phyloP scores from a whole-genome alignment of 495 filamentous ascomycete genomes.

The Elasticomyces elasticus region DNA sequence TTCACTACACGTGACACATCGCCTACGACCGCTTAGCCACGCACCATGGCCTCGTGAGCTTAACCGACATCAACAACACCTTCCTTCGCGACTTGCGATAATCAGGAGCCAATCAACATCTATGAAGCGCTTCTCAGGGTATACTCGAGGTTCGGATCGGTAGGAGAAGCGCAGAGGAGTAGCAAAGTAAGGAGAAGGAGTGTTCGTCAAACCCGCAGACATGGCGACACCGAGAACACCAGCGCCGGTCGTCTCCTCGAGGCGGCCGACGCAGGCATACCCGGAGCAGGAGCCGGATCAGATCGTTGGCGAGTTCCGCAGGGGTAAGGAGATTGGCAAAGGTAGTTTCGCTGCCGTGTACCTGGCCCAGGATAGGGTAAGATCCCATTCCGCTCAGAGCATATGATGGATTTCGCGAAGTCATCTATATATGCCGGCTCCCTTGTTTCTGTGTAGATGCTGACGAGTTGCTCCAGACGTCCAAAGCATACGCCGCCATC shows the following conservation, averaged over 20 bases:
- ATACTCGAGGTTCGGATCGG: background rate
- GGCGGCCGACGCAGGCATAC: slow-evolving; percentile 14
- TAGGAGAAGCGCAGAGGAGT: slow-evolving; percentile 1
- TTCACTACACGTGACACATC: background rate
- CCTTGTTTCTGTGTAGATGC: background rate
- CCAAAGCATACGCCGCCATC: slow-evolving; percentile 71
- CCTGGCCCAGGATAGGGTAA: slow-evolving; percentile 71
- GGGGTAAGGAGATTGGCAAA: slow-evolving; percentile 79
- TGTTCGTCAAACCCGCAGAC: background rate
- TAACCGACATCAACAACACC: background rate
- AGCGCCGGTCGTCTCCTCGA: slow-evolving; percentile 3
- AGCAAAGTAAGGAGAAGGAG: background rate
- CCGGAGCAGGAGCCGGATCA: slow-evolving; percentile 41
- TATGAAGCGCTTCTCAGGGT: background rate
- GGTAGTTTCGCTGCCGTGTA: slow-evolving; percentile 95
- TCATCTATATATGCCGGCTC: background rate
- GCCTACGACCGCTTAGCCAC: background rate
- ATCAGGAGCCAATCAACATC: background rate
- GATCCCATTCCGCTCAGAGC: slow-evolving; percentile 21
- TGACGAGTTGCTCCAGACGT: slow-evolving; percentile 31
- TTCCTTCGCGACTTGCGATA: background rate
- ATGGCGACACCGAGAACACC: slow-evolving; percentile 8
- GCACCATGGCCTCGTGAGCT: slow-evolving; percentile 1
- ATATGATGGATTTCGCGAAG: background rate
- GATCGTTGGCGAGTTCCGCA: slow-evolving; percentile 64